Conservation (phyloP, 176 grass and related monocot genomes). For the barley (Hordeum vulgare) region MorexV3_pseudomolecules_assembly NC_058523.1:23308523-23309022, state of each 20-base stretch:
- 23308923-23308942: conserved; percentile 47
- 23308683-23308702: conserved; percentile 53
- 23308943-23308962: conserved; percentile 87
- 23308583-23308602: conserved; percentile 82
- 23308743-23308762: conserved; percentile 59
- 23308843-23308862: conserved; percentile 61
- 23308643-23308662: conserved; percentile 60
- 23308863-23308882: conserved; percentile 50
- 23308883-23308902: conserved; percentile 68
- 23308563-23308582: conserved; percentile 46
- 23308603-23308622: conserved; percentile 68
- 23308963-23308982: conserved; percentile 49
- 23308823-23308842: conserved; percentile 69
- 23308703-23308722: conserved; percentile 75
- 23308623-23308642: conserved; percentile 49
- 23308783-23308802: conserved; percentile 54
- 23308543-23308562: conserved; percentile 62
- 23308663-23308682: conserved; percentile 69
- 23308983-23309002: conserved; percentile 73
- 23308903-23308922: conserved; percentile 36
- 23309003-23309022: conserved; percentile 69
- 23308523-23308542: conserved; percentile 81
- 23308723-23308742: conserved; percentile 41
- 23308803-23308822: conserved; percentile 35
- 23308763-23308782: conserved; percentile 73